Evolutionary conservation across 495 filamentous ascomycete genomes (phyloP), one percentile per base, ranked within the genome.

Genomic region (Penicillium crystallinum): DNA sequence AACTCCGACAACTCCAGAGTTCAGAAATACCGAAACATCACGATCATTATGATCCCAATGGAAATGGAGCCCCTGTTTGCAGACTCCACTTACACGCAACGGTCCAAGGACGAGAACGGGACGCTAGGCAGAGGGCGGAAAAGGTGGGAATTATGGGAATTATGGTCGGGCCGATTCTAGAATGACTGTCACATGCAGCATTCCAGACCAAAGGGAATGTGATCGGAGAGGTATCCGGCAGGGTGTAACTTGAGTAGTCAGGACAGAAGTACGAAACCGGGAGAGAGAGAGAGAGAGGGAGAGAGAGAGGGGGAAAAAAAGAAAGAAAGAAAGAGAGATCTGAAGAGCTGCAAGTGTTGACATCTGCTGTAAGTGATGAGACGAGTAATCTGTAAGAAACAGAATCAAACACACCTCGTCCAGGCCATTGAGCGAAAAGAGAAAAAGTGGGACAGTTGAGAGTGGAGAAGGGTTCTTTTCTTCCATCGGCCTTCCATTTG

Each of bases 401-500:
- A n/a, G n/a, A n/a, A n/a, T n/a, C n/a, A n/a, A n/a, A n/a, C n/a
- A n/a, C n/a, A n/a, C n/a, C n/a, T n/a, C n/a, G n/a, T n/a, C n/a
- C n/a, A 18, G 3, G 8, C 7, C 23, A 27, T 8, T 15, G 10
- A n/a, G 14, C 29, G 22, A 31, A 53, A 58, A 46, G 23, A 49
- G 34, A 54, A 36, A 52, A 55, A 53, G 56, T 62, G 56, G 59
- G 25, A 30, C 7, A 22, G 34, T 23, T 29, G 3, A 4, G 7
- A 36, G 56, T 52, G 43, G 43, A 52, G 41, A 37, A 30, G 5
- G n/a, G 50, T 54, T 53, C 51, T 50, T 50, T 53, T 33, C 55
- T 63, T 63, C 60, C 39, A 63, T 57, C 43, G 57, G 44, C 46
- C 60, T 63, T 63, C 60, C 50, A 63, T 59, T 53, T 40, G 34